Percentiles rank a stretch among this genome's conserved stretches.
Conservation (phyloP, 768 basidiomycete species). For the Naganishia vishniacii region DNA sequence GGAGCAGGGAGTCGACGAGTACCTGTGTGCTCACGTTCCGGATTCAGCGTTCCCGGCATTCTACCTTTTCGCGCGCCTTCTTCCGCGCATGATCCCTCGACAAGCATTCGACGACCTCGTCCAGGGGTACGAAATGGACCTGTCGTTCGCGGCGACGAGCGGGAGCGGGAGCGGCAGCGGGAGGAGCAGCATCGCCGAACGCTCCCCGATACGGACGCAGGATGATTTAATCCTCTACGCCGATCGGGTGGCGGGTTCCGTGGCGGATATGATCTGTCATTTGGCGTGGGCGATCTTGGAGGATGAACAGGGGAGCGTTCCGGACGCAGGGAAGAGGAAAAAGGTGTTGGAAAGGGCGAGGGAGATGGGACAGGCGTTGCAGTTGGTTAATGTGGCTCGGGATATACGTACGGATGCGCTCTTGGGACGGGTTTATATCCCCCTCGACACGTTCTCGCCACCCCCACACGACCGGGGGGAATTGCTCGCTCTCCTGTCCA, state of each 20-base stretch:
- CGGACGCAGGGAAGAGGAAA: neutral
- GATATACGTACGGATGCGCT: constrained; percentile 47
- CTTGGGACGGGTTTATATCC: constrained; percentile 46
- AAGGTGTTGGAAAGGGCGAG: constrained; percentile 32
- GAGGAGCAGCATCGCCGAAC: neutral
- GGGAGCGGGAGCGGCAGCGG: no score
- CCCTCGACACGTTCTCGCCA: constrained; percentile 32
- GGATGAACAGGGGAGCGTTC: neutral
- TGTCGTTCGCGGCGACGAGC: constrained; percentile 30
- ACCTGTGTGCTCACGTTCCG: constrained; percentile 28
- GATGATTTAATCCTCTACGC: constrained; percentile 48
- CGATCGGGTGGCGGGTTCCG: constrained; percentile 49
- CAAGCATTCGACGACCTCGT: constrained; percentile 41
- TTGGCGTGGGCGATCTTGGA: constrained; percentile 41
- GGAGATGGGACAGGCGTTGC: constrained; percentile 50
- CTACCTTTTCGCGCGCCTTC: constrained; percentile 36
- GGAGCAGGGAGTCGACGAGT: constrained; percentile 24
- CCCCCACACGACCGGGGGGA: no score
- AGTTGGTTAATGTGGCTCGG: constrained; percentile 50
- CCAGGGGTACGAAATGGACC: constrained; percentile 42
- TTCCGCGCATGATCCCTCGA: constrained; percentile 37
- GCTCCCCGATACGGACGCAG: constrained; percentile 42
- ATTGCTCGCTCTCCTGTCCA: neutral
- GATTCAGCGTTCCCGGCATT: constrained; percentile 35
- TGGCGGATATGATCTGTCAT: constrained; percentile 49